Percentiles rank a stretch among this genome's conserved stretches.
phyloP scores from a whole-genome alignment of 2,329 filamentous ascomycete genomes.

The Talaromyces sp. region DNA sequence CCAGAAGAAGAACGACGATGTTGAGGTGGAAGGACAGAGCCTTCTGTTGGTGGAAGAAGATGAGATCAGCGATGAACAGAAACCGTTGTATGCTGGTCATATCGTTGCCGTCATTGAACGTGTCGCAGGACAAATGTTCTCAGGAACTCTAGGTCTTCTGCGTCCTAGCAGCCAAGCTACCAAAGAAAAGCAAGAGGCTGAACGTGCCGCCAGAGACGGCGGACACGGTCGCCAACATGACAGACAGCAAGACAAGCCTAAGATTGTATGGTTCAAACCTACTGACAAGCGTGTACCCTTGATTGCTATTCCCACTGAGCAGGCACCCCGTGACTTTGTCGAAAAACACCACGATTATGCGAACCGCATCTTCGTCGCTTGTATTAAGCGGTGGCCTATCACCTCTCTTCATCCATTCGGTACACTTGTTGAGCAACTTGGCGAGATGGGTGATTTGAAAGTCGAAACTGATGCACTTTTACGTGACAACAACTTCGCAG shows the following conservation, averaged over 20 bases:
- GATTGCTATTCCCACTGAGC: slow-evolving; percentile 96
- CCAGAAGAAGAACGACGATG: slow-evolving; percentile 99
- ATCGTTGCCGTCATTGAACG: slow-evolving; percentile 97
- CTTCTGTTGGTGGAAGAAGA: slow-evolving; percentile 95
- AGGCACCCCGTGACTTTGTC: slow-evolving; percentile 94
- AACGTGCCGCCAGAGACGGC: slow-evolving; percentile 86
- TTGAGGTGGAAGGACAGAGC: slow-evolving; percentile 97
- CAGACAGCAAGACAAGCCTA: slow-evolving; percentile 90
- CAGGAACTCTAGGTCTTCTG: slow-evolving; percentile 86
- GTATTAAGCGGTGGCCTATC: slow-evolving; percentile 99
- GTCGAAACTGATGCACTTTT: slow-evolving; percentile 96
- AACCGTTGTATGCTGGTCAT: slow-evolving; percentile 94
- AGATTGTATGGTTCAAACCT: slow-evolving; percentile 99
- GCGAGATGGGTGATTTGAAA: slow-evolving; percentile 94
- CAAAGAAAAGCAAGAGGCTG: slow-evolving; percentile 98
- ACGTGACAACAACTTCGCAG: slow-evolving; percentile 97
- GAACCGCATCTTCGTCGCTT: slow-evolving; percentile 96
- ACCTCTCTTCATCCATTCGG: slow-evolving; percentile 99
- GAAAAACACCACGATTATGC: slow-evolving; percentile 98
- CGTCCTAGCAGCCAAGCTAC: slow-evolving; percentile 97
- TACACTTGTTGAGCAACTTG: slow-evolving; percentile 93
- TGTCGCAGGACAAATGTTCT: slow-evolving; percentile 98
- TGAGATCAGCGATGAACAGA: slow-evolving; percentile 97
- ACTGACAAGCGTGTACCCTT: slow-evolving; percentile 98
- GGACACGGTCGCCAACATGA: slow-evolving; percentile 68